Percentiles rank a stretch among this genome's conserved stretches.
These are phyloP conservation scores for Jaltomata sinuosa DNA, from an alignment of 257 asterid genomes.

Conservation along the genomic window DNA sequence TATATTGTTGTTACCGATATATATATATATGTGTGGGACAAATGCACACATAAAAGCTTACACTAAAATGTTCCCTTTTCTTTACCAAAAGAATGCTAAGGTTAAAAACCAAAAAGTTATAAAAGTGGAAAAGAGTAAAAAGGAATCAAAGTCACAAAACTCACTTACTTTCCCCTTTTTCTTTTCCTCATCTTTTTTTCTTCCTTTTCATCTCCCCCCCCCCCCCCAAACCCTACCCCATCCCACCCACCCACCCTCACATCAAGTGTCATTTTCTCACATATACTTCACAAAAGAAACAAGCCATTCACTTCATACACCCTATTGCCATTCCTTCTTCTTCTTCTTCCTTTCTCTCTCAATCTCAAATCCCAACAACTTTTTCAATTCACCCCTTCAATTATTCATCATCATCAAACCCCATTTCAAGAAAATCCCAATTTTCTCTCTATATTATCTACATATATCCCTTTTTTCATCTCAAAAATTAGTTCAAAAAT, in stretches of 20 bases:
- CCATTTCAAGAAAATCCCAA: slow-evolving; percentile 12
- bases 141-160: slow-evolving; percentile 27
- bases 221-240: background rate
- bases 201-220: slow-evolving; percentile 15
- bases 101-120: background rate
- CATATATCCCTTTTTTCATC: background rate
- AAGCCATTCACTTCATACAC: slow-evolving; percentile 53
- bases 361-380: slow-evolving; percentile 44
- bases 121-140: slow-evolving; percentile 26
- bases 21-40: slow-evolving; percentile 27
- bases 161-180: slow-evolving; percentile 31
- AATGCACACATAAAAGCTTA: slow-evolving; percentile 50
- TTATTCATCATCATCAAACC: slow-evolving; percentile 1
- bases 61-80: slow-evolving; percentile 49
- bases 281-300: slow-evolving; percentile 81
- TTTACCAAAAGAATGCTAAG: slow-evolving; percentile 25
- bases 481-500: background rate
- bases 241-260: background rate
- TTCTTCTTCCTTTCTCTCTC: slow-evolving; percentile 29
- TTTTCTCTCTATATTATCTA: background rate
- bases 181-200: slow-evolving; percentile 8
- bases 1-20: background rate
- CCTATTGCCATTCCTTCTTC: slow-evolving; percentile 16
- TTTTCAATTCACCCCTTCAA: slow-evolving; percentile 31
- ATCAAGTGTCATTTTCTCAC: slow-evolving; percentile 78